Base-by-base conservation (phyloP, 306 rosid genomes). In the Sechiopsis laciniata region DNA sequence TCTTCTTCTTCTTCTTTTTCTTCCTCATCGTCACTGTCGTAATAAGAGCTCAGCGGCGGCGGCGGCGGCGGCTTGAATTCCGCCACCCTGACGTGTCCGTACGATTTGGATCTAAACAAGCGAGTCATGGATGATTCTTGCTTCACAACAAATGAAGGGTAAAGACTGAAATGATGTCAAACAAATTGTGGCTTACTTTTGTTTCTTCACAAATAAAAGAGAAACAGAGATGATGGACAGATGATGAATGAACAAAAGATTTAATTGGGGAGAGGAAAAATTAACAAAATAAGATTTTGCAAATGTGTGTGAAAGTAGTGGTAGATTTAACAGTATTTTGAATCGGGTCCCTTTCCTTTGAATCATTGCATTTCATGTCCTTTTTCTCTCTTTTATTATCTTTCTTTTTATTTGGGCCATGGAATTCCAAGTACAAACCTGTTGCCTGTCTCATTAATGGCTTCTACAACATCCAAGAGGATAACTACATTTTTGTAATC, bases 81-180 rank as follows among this genome's bases (percentile, higher is more conserved):
- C 4, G 75, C 11, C 42, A 76, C 80, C 19, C 86, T 83, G 12
- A 85, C 71, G 45, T 77, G 69, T 8, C 87, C 89, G 65, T 92
- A 87, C 70, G 99, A 94, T 87, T 87, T 94, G 81, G 99, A 90
- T 84, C 96, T 95, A 77, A 89, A 91, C 16, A 91, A 88, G 46
- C 92, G 88, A 80, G 91, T 87, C 98, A 94, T 94, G 20, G 14
- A 2, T 37, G 69, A 1, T 64, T 35, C 55, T 21, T 21, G 40
- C 6, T 8, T 57, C 65, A 24, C 51, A 55, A 56, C 3, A 65
- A 57, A 15, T 26, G 66, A 75, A 10, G 82, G 24, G 75, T 54
- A 45, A 22, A 9, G 61, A 13, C 16, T 32, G 37, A 32, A 32
- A 45, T 40, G 63, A 24, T 16, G 50, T 2, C 2, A 59, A 10